These are phyloP conservation scores for Talaromyces sp. DNA, from an alignment of 2,329 filamentous ascomycete species.

Conservation along the genomic window DNA sequence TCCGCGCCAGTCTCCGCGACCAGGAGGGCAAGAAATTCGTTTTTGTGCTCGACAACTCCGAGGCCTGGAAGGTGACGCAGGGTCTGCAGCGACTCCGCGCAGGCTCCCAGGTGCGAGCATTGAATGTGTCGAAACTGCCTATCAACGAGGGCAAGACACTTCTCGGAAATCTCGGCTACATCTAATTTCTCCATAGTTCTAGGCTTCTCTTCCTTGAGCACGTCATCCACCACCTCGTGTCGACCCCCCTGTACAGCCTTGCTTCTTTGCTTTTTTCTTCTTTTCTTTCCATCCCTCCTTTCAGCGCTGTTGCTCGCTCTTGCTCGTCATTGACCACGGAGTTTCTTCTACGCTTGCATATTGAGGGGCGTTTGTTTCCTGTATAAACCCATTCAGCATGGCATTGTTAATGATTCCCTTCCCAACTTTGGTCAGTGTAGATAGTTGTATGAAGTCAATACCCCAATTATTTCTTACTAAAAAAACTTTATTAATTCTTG, in stretches of 20 bases:
- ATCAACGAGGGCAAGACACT: slow-evolving; percentile 37
- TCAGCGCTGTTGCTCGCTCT: neutral
- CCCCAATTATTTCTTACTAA: neutral
- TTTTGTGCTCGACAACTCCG: slow-evolving; percentile 54
- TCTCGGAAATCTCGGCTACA: slow-evolving; percentile 36
- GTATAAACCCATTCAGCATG: slow-evolving; percentile 4
- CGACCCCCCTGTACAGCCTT: neutral
- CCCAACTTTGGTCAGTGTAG: neutral
- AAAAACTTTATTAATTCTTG: neutral
- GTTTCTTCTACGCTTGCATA: neutral
- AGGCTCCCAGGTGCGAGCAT: slow-evolving; percentile 50
- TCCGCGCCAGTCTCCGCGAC: slow-evolving; percentile 55
- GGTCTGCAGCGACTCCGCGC: slow-evolving; percentile 53
- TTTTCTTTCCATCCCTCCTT: neutral
- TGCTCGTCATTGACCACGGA: neutral
- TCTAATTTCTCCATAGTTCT: slow-evolving; percentile 11
- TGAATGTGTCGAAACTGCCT: slow-evolving; percentile 51
- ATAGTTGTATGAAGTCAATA: neutral
- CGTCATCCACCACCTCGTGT: neutral
- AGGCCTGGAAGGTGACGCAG: slow-evolving; percentile 59
- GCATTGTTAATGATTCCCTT: slow-evolving; percentile 9
- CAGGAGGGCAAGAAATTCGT: slow-evolving; percentile 58
- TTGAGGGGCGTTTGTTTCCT: slow-evolving; percentile 7
- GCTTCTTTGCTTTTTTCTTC: neutral
- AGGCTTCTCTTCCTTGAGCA: neutral